A percentile compares a stretch with the other conserved stretches of the same genome.
These are phyloP conservation scores for Trypanosoma avium DNA, from an alignment of 208 protist species.

Conservation along the genomic window DNA sequence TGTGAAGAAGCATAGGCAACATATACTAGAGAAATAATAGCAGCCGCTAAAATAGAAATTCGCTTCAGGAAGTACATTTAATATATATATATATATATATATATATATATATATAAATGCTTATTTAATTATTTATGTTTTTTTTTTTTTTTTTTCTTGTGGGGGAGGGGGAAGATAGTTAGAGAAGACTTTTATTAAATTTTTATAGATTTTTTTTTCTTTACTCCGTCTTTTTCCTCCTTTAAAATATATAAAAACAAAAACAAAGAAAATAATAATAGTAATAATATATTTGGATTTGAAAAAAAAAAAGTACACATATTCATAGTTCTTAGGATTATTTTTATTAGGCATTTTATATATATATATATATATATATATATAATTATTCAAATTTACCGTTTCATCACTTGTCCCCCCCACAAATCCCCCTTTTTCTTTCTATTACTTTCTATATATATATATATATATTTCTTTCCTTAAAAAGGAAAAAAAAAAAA, in stretches of 20 bases:
- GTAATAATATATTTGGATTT: too few relatives aligned
- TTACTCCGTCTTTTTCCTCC: not conserved
- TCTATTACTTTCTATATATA: not conserved
- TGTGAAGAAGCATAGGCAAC: constrained; percentile 8
- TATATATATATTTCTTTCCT: not conserved
- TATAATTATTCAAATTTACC: not conserved
- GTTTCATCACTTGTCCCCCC: not conserved
- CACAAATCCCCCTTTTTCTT: not conserved
- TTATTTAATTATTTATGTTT: too few relatives aligned
- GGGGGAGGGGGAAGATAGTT: too few relatives aligned
- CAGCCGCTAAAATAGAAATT: constrained; percentile 5
- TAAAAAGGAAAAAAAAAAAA: constrained; percentile 15
- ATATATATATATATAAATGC: too few relatives aligned
- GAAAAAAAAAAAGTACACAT: too few relatives aligned
- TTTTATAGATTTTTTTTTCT: not conserved
- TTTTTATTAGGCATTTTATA: too few relatives aligned
- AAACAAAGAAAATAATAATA: constrained; percentile 11
- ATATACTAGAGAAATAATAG: constrained; percentile 11
- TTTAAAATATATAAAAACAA: not conserved
- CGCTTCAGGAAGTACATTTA: constrained; percentile 14
- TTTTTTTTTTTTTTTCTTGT: constrained; percentile 10
- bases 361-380: too few relatives aligned
- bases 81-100: not conserved
- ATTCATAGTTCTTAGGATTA: too few relatives aligned
- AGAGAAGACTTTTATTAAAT: too few relatives aligned